These are phyloP conservation scores for Xylariaceae sp. DNA, from an alignment of 2,329 filamentous ascomycete species.

Conservation along the genomic window DNA sequence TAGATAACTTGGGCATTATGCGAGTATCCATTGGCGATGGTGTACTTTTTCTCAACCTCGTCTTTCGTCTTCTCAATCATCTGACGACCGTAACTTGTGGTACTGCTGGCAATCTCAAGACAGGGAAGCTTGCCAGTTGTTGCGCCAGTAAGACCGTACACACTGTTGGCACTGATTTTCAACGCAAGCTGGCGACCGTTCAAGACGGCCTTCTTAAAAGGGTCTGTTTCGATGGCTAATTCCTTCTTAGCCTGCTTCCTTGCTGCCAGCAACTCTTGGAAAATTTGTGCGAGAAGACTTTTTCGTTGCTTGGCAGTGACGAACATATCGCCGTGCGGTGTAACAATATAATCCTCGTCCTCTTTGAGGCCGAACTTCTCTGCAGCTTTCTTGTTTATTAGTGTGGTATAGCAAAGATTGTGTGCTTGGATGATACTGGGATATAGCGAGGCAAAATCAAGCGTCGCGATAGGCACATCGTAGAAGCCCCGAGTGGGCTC, in stretches of 20 bases:
- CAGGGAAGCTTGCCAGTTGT: constrained; percentile 96
- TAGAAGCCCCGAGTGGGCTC: constrained; percentile 94
- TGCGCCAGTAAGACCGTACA: constrained; percentile 95
- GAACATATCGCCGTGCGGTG: constrained; percentile 92
- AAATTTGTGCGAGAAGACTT: constrained; percentile 89
- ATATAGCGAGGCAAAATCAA: constrained; percentile 98
- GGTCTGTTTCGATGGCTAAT: constrained; percentile 83
- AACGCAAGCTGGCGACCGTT: constrained; percentile 96
- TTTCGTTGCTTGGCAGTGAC: constrained; percentile 87
- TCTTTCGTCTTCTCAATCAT: constrained; percentile 99
- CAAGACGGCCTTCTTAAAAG: constrained; percentile 96
- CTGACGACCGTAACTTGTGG: constrained; percentile 93
- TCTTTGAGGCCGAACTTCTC: constrained; percentile 78
- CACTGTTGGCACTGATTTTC: constrained; percentile 96
- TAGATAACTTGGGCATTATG: constrained; percentile 98
- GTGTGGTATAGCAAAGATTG: constrained; percentile 95
- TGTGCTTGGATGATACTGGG: constrained; percentile 99
- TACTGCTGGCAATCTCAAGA: constrained; percentile 92
- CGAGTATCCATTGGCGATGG: constrained; percentile 88
- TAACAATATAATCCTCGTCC: constrained; percentile 95
- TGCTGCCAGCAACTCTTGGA: constrained; percentile 88
- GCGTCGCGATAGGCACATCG: constrained; percentile 89
- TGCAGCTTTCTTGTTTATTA: constrained; percentile 77
- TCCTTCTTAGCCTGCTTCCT: constrained; percentile 95
- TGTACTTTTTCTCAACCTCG: constrained; percentile 91